These are phyloP conservation scores for Blastobotrys proliferans DNA, from an alignment of 1,139 yeast genomes.

Conservation along the genomic window DNA sequence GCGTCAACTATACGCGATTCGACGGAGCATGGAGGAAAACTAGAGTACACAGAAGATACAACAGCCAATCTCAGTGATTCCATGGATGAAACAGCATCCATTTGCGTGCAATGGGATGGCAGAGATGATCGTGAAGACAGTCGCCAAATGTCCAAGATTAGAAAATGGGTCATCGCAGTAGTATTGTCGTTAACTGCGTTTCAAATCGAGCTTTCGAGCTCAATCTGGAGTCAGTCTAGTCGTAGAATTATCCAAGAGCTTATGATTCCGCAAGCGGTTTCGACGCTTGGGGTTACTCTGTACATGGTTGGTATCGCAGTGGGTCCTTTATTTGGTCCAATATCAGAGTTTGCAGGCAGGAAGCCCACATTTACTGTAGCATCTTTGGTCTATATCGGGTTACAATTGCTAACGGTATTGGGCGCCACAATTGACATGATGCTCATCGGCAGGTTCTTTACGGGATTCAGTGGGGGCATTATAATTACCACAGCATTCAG, in stretches of 20 bases:
- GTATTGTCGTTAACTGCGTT: slow-evolving; percentile 47
- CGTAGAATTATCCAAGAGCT: slow-evolving; percentile 40
- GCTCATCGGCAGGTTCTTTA: slow-evolving; percentile 55
- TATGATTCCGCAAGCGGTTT: slow-evolving; percentile 25
- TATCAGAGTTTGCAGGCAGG: slow-evolving; percentile 61
- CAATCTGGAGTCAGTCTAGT: slow-evolving; percentile 54
- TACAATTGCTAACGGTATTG: slow-evolving; percentile 57
- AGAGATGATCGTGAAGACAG: slow-evolving; percentile 27
- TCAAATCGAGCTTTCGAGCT: slow-evolving; percentile 44
- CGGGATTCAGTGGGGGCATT: slow-evolving; percentile 59
- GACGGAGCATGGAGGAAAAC: slow-evolving; percentile 5
- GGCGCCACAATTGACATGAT: slow-evolving; percentile 68
- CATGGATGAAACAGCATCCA: slow-evolving; percentile 1
- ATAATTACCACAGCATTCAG: slow-evolving; percentile 83
- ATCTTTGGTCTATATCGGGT: slow-evolving; percentile 44
- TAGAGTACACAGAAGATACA: slow-evolving; percentile 1
- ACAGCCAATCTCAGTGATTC: background rate
- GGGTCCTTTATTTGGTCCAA: slow-evolving; percentile 64
- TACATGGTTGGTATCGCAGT: slow-evolving; percentile 59
- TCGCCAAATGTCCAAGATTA: background rate
- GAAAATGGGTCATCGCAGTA: background rate
- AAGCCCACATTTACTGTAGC: slow-evolving; percentile 44
- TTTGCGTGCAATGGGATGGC: slow-evolving; percentile 30
- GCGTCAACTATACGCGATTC: slow-evolving; percentile 8
- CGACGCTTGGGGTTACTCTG: slow-evolving; percentile 51